These are phyloP conservation scores for Lathyrus sativus DNA, from an alignment of 306 rosid species.

Conservation along the genomic window DNA sequence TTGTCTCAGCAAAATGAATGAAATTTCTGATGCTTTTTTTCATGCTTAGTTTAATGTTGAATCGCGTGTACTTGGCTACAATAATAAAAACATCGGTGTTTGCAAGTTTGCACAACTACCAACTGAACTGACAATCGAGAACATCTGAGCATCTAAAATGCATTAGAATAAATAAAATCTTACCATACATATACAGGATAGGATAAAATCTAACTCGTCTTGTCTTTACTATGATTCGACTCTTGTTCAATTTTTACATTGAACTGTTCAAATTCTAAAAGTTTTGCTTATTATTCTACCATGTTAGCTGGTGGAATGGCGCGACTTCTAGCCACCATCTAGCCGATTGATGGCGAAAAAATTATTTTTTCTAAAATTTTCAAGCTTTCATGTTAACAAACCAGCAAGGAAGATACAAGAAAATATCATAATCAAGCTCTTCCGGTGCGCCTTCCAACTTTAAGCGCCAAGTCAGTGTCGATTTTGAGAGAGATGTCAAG, in stretches of 20 bases:
- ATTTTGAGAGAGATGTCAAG: conserved; percentile 92
- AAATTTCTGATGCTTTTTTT: conserved; percentile 3
- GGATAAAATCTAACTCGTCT: conserved; percentile 10
- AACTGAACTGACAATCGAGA: conserved; percentile 25
- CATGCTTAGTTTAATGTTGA: conserved; percentile 10
- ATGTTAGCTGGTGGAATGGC: too few relatives aligned
- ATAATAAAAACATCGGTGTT: conserved; percentile 24
- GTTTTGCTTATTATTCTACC: conserved; percentile 1
- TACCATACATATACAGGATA: neutral
- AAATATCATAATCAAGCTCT: conserved; percentile 56
- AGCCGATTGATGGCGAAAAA: conserved; percentile 5
- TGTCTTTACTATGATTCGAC: neutral
- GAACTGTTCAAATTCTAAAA: neutral
- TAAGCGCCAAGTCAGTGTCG: conserved; percentile 88
- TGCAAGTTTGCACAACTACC: neutral
- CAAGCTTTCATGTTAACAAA: too few relatives aligned
- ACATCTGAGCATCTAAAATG: too few relatives aligned
- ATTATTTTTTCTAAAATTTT: too few relatives aligned
- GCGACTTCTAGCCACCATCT: conserved; percentile 3
- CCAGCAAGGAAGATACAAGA: too few relatives aligned
- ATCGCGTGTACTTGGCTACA: neutral
- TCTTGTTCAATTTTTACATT: conserved; percentile 7
- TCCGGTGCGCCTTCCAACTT: conserved; percentile 89
- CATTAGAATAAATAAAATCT: neutral
- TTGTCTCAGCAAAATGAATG: neutral